Conservation (phyloP, 129 eudicot species). For the Erigeron canadensis region DNA sequence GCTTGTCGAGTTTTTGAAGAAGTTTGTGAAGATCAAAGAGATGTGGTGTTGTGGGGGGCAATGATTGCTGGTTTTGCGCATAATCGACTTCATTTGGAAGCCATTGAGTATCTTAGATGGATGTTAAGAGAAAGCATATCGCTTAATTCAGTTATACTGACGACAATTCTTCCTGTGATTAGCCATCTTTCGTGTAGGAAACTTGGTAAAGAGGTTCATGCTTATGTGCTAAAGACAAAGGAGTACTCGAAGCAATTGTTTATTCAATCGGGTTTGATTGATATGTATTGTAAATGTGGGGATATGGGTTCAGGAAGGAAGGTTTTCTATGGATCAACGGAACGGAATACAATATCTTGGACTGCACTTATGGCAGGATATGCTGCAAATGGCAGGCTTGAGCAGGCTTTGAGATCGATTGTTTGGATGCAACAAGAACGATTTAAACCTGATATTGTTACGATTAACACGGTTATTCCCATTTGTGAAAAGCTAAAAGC, state of each 20-base stretch:
- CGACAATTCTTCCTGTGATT: conserved; percentile 66
- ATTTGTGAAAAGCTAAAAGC: conserved; percentile 69
- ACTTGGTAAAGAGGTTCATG: conserved; percentile 71
- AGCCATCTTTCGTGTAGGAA: conserved; percentile 49
- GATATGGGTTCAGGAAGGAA: conserved; percentile 76
- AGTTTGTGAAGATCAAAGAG: conserved; percentile 48
- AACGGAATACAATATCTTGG: conserved; percentile 76
- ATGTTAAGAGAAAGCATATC: conserved; percentile 51
- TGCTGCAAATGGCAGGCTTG: conserved; percentile 60
- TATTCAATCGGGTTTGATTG: conserved; percentile 69
- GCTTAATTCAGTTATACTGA: conserved; percentile 63
- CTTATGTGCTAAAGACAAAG: conserved; percentile 70
- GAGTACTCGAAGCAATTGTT: conserved; percentile 64
- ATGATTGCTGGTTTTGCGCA: conserved; percentile 86
- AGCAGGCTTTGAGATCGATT: conserved; percentile 66
- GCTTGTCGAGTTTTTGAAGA: conserved; percentile 67
- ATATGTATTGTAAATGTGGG: conserved; percentile 89
- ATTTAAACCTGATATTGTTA: conserved; percentile 74
- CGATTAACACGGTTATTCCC: conserved; percentile 75
- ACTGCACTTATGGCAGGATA: conserved; percentile 81
- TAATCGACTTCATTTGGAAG: conserved; percentile 59
- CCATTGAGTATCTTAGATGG: conserved; percentile 63
- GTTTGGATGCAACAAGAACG: conserved; percentile 97
- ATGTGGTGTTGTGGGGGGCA: conserved; percentile 85
- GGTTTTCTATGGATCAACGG: conserved; percentile 63